Evolutionary conservation across 2,329 filamentous ascomycete species (phyloP).

Genomic region (Cercospora sp.): DNA sequence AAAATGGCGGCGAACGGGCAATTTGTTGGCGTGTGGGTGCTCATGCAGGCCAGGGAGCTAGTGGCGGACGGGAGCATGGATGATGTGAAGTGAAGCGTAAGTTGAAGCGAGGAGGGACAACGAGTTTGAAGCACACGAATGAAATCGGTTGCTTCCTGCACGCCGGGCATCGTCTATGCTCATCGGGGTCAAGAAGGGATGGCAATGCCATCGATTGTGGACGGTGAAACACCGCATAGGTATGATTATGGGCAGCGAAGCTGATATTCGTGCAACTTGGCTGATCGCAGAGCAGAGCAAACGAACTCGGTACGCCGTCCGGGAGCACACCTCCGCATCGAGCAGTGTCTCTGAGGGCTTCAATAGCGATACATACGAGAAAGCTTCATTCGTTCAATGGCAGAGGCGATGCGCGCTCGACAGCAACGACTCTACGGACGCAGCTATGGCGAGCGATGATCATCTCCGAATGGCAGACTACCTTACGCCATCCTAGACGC

Average conservation of each 20-base stretch:
- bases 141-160: neutral
- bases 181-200: neutral
- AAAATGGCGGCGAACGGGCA: neutral
- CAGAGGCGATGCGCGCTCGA: neutral
- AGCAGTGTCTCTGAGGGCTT: neutral
- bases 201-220: neutral
- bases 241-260: neutral
- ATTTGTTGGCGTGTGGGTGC: neutral
- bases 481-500: neutral
- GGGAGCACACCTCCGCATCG: neutral
- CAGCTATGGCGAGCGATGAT: neutral
- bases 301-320: neutral
- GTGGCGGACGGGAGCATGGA: neutral
- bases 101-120: neutral
- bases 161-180: neutral
- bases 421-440: neutral
- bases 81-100: neutral
- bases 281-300: neutral
- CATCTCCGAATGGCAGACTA: neutral
- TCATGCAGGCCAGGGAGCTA: neutral
- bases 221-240: neutral
- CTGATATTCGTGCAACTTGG: neutral
- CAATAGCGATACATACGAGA: neutral
- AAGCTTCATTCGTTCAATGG: neutral
- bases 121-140: neutral